Base-by-base conservation (phyloP, 306 rosid genomes). In the Ziziphus jujuba region DNA sequence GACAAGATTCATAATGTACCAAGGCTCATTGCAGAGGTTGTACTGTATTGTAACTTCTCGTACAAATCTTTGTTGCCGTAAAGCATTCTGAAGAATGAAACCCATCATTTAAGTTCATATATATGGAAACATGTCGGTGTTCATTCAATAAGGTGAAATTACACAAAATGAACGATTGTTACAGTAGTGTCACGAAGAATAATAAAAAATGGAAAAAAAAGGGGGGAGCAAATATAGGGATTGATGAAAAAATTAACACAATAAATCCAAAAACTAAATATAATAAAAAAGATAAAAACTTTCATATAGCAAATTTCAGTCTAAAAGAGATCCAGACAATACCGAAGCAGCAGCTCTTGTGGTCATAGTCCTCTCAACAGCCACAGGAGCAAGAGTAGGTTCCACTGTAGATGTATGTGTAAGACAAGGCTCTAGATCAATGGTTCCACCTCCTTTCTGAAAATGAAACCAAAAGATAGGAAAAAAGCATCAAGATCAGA, bases 321-420 rank as follows among this genome's bases (percentile, higher is more conserved):
- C 25, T 6, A 65, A 61, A 48, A 52, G 65, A 76, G 81, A 75
- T 63, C 55, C 43, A 76, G 68, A 66, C 65, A 61, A 72, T 81
- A 92, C 98, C 84, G 97, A 92, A 80, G 98, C 97, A 33, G 98
- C 96, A 66, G 98, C 93, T 77, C 97, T 86, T 54, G 98, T 92
- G 21, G 98, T 92, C 85, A 92, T 87, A 63, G 93, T 83, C 75
- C 97, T 89, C 85, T 92, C 98, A 34, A 86, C 89, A 67, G 96
- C 79, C 63, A 83, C 86, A 16, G 96, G 98, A 76, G 97, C 98
- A 79, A 92, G 97, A 62, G 97, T 92, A 55, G 98, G 98, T 77
- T 92, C 98, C 65, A 92, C 83, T 10, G 98, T 80, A 75, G 98
- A 86, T 61, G 96, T 87, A 80, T 89, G 93, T 10, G 97, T 87